Base-by-base conservation (phyloP, 2,329 filamentous ascomycete species). In the Didymella glomerata region DNA sequence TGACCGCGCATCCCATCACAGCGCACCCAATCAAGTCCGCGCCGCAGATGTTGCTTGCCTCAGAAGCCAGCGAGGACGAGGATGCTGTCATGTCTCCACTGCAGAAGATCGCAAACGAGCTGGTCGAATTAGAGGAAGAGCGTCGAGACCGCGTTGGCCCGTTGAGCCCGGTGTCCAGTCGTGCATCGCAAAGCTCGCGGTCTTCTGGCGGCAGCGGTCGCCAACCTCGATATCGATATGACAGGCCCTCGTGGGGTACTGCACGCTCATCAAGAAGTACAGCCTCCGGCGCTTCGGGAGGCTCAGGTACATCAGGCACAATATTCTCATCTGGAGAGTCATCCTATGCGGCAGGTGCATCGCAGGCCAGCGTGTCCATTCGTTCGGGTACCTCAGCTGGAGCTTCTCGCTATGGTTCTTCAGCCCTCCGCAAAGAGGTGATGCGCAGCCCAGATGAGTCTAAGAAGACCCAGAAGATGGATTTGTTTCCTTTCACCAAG, bases 401-500 rank as follows among this genome's bases (percentile, higher is more conserved):
- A 51, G 78, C 81, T 4, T 84, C 77, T 5, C 68, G 75, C 44
- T 77, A 76, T 76, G 79, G 67, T 67, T 85, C 88, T 0, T 97
- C 93, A 16, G 85, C 89, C 22, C 80, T 97, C 47, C 87, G 92
- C 27, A 88, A 96, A 67, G 92, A 97, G 72, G 84, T 96, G 2
- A 82, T 92, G 1, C 85, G 88, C 32, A 96, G 91, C 67, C 91
- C 93, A 0, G 86, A 92, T 28, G 90, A 93, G 54, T 59, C 72
- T 10, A 84, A 85, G 63, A 87, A 86, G 16, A 72, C 67, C 0
- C 72, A 76, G 60, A 82, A 89, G 4, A 80, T 89, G 57, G 93
- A 97, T 65, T 81, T 98, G 1, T 97, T 98, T 79, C 92, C 93
- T 30, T 94, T 89, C 70, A 94, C 90, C 3, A 88, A 91, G 54